phyloP scores from a whole-genome alignment of 164 flowering plant genomes.

The Stephania japonica region DNA sequence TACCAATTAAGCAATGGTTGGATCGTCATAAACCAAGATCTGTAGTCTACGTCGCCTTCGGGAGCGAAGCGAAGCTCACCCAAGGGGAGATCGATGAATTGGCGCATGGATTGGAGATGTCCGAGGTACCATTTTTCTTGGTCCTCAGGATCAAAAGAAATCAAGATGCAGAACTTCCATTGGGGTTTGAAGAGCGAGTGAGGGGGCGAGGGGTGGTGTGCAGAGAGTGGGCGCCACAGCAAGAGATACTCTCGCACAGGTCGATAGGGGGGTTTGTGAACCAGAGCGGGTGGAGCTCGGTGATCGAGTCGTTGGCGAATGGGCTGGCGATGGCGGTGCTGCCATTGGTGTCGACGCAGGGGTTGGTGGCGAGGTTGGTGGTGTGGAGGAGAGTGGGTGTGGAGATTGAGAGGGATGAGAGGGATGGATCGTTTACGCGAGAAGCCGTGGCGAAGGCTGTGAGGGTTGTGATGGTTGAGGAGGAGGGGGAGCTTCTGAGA shows the following conservation, averaged over 20 bases:
- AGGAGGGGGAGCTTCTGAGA: slow-evolving; percentile 2
- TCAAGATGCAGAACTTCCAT: not conserved
- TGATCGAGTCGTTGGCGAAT: not conserved
- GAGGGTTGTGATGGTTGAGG: not conserved
- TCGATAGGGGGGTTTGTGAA: not conserved
- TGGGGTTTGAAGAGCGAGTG: slow-evolving; percentile 2
- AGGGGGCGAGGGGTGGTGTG: not conserved
- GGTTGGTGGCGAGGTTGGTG: not conserved
- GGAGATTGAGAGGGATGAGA: not conserved
- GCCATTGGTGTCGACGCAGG: not conserved
- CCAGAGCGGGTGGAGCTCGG: slow-evolving; percentile 2
- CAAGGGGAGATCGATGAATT: not conserved
- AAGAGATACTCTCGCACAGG: not conserved
- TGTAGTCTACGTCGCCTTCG: not conserved
- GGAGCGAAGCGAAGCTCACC: not conserved
- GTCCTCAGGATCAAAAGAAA: not conserved
- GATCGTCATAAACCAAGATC: slow-evolving; percentile 9
- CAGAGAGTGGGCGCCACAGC: not conserved
- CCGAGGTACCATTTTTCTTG: slow-evolving; percentile 3
- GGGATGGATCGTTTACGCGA: not conserved
- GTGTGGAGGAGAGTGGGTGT: not conserved
- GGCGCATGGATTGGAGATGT: not conserved
- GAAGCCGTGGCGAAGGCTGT: not conserved
- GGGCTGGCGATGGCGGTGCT: not conserved
- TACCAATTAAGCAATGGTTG: slow-evolving; percentile 10